These are phyloP conservation scores for Luffa aegyptiaca DNA, from an alignment of 306 rosid species.

Conservation along the genomic window DNA sequence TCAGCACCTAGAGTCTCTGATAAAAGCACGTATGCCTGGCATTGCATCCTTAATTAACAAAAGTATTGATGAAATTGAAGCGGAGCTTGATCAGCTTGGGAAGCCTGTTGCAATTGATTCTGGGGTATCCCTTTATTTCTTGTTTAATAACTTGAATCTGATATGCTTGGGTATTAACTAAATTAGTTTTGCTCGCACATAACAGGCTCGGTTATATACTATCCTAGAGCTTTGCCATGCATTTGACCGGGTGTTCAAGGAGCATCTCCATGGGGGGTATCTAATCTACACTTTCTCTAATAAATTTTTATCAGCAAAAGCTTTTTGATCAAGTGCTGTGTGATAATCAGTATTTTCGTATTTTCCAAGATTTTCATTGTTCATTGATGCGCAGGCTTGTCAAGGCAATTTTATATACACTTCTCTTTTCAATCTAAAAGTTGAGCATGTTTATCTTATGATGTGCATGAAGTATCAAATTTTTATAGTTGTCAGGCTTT, in stretches of 20 bases:
- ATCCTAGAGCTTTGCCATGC: slow-evolving; percentile 43
- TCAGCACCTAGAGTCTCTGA: slow-evolving; percentile 43
- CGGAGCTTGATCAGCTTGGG: slow-evolving; percentile 33
- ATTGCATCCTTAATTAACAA: slow-evolving; percentile 27
- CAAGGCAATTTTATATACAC: neutral
- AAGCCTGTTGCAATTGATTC: slow-evolving; percentile 37
- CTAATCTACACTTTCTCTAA: neutral
- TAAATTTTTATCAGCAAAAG: neutral
- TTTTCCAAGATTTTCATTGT: neutral
- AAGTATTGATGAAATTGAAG: slow-evolving; percentile 32
- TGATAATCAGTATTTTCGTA: neutral
- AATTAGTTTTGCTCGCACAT: neutral
- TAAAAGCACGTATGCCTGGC: slow-evolving; percentile 38
- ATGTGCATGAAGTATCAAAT: neutral
- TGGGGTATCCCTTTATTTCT: slow-evolving; percentile 22
- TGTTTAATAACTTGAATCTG: neutral
- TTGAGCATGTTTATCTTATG: neutral
- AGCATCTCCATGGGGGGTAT: slow-evolving; percentile 47
- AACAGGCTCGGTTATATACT: slow-evolving; percentile 36
- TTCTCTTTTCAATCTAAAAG: neutral
- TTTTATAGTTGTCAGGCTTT: neutral
- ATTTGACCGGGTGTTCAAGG: slow-evolving; percentile 39
- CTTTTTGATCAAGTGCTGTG: neutral
- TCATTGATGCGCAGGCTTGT: neutral
- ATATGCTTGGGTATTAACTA: neutral